Conservation (phyloP, 192 early-diverging fungal species). For the Chytriomyces hyalinus region DNA sequence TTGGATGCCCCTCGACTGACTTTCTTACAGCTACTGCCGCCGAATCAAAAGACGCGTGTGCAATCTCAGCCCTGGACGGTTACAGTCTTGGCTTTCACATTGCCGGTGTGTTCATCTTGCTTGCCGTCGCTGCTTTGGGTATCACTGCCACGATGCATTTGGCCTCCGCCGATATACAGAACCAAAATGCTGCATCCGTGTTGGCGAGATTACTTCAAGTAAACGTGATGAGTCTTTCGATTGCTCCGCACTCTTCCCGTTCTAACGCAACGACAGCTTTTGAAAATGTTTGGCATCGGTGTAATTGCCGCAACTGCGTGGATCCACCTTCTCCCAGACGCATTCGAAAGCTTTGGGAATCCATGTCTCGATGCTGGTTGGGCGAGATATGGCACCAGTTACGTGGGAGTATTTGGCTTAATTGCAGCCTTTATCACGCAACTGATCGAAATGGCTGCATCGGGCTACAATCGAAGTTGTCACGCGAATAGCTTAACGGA, state of each 20-base stretch:
- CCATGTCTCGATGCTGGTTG: conserved; percentile 21
- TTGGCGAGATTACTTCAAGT: neutral
- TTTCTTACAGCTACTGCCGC: too few species aligned
- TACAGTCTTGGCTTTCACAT: conserved; percentile 32
- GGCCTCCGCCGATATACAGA: conserved; percentile 1
- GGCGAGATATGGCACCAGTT: conserved; percentile 27
- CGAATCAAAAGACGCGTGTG: too few species aligned
- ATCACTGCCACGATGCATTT: conserved; percentile 22
- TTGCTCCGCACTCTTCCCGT: neutral
- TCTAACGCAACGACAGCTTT: conserved; percentile 11
- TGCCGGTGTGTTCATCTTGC: conserved; percentile 29
- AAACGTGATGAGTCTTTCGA: neutral
- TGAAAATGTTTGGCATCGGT: conserved; percentile 61
- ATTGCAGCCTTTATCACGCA: conserved; percentile 44
- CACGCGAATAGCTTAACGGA: too few species aligned
- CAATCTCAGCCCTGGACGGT: too few species aligned
- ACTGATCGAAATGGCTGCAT: conserved; percentile 34
- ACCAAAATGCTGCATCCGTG: neutral
- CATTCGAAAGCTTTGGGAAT: conserved; percentile 29
- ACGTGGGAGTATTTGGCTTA: conserved; percentile 48
- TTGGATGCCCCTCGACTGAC: too few species aligned
- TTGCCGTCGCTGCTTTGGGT: conserved; percentile 24
- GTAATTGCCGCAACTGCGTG: conserved; percentile 54
- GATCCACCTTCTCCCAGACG: conserved; percentile 53
- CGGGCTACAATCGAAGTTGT: neutral